A percentile compares a stretch with the other conserved stretches of the same genome.
Conservation (phyloP, 768 basidiomycete species). For the Boletus edulis region DNA sequence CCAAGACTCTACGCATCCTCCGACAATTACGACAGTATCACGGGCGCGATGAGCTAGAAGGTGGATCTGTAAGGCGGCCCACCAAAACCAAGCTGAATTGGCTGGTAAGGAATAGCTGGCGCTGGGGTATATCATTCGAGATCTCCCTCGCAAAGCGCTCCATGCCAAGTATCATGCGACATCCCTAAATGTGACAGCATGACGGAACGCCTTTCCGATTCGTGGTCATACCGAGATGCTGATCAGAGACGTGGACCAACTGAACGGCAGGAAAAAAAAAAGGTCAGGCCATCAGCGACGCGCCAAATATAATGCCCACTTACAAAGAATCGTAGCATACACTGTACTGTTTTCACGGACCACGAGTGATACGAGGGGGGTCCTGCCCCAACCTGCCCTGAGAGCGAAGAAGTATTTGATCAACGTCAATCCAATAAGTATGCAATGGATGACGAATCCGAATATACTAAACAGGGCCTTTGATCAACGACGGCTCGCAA, state of each 20-base stretch:
- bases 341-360: constrained; percentile 15
- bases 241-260: constrained; percentile 13
- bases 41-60: too few species aligned
- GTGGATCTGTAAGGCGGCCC: not conserved
- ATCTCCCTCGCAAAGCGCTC: constrained; percentile 15
- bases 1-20: not conserved
- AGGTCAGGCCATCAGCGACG: not conserved
- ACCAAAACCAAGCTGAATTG: not conserved
- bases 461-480: constrained; percentile 6
- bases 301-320: not conserved
- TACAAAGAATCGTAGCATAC: constrained; percentile 8
- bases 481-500: not conserved
- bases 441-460: constrained; percentile 14
- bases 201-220: not conserved
- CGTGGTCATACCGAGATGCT: constrained; percentile 12
- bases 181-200: constrained; percentile 15
- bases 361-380: constrained; percentile 20
- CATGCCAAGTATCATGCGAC: constrained; percentile 24
- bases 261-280: not conserved
- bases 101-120: constrained; percentile 8
- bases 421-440: constrained; percentile 13
- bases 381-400: constrained; percentile 16
- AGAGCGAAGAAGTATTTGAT: constrained; percentile 17
- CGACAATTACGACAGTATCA: not conserved
- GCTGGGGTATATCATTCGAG: not conserved